A percentile compares a stretch with the other conserved stretches of the same genome.
Evolutionary conservation across 2,329 filamentous ascomycete genomes (phyloP).

Genomic region (Arthroderma sp.): DNA sequence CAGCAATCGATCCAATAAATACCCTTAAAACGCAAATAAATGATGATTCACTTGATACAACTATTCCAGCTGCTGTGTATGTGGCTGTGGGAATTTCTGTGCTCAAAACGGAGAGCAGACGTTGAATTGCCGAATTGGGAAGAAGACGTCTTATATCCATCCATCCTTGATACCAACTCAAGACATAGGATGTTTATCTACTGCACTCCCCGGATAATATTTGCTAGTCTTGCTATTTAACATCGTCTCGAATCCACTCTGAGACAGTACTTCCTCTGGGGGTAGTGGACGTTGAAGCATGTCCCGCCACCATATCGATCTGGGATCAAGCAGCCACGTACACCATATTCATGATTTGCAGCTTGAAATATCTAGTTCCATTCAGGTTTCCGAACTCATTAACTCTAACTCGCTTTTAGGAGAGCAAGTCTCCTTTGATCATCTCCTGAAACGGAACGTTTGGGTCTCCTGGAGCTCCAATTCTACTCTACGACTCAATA

Average conservation of each 20-base stretch:
- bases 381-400: constrained; percentile 10
- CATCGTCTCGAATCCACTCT: neutral
- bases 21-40: too few relatives aligned
- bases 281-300: neutral
- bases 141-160: neutral
- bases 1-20: too few relatives aligned
- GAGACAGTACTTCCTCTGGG: neutral
- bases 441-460: constrained; percentile 9
- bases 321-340: constrained; percentile 12
- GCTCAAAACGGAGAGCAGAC: neutral
- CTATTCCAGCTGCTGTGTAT: neutral
- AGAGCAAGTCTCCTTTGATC: constrained; percentile 5
- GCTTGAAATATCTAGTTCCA: constrained; percentile 17
- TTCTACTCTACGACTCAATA: constrained; percentile 17
- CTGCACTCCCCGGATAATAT: neutral
- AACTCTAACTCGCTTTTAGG: neutral
- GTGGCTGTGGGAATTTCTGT: neutral
- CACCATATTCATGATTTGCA: constrained; percentile 9
- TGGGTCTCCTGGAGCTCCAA: constrained; percentile 22
- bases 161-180: neutral
- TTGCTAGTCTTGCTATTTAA: too few relatives aligned
- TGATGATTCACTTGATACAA: too few relatives aligned
- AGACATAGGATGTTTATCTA: neutral
- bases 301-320: constrained; percentile 4
- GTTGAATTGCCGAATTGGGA: neutral